Evolutionary conservation across 2,329 filamentous ascomycete genomes (phyloP), one percentile per base, ranked within the genome.

Genomic region (Ophiostoma ulmi): DNA sequence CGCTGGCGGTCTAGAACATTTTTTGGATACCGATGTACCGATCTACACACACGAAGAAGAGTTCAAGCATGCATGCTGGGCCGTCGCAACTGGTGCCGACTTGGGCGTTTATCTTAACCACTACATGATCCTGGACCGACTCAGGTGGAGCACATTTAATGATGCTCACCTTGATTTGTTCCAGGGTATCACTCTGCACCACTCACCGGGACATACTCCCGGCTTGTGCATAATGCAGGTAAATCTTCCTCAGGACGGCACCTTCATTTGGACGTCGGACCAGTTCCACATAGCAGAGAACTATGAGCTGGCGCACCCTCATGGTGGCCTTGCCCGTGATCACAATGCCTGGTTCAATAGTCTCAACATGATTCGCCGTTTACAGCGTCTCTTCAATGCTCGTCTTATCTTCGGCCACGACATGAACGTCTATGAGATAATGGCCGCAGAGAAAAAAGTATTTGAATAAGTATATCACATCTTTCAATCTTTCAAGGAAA

Each of bases 261-360:
- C 70, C 0, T 72, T 70, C 10, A 71, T 71, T 64, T 72, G 70
- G 70, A 70, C 64, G 8, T 70, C 70, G 10, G 70, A 71, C 39
- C 70, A 71, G 68, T 71, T 71, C 39, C 70, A 71, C 63, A 69
- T 71, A 10, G 26, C 68, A 0, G 70, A 71, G 64, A 71, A 71
- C 68, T 71, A 69, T 48, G 70, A 71, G 31, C 68, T 71, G 38
- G 64, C 38, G 5, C 70, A 71, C 22, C 70, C 70, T 2, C 70
- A 71, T 22, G 70, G 68, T 20, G 68, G 70, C 5, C 65, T 72
- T 5, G 68, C 68, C 5, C 68, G 70, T 31, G 70, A 71, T 31
- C 70, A 71, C 70, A 72, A 70, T 17, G 68, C 70, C n/a, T 70
- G 70, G 70, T 70, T 72, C 68, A 70, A 70, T 41, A 68, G 64